Evolutionary conservation across 2,329 filamentous ascomycete genomes (phyloP), one percentile per base, ranked within the genome.

Genomic region (Beauveria scarabaeidicola): DNA sequence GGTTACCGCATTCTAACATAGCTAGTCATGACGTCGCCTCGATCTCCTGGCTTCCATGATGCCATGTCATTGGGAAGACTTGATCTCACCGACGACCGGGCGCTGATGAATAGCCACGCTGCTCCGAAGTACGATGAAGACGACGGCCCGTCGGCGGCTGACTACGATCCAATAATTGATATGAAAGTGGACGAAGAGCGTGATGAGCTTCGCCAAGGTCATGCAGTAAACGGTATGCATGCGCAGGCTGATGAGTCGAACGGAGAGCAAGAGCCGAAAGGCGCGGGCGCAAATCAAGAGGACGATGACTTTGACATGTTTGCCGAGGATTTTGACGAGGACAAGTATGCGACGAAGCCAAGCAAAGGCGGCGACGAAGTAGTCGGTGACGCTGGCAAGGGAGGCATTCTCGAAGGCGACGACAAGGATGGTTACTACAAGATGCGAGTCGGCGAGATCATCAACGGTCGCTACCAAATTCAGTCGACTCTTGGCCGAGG

Each of bases 371-470:
- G 70, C 21, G 77, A 78, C 47, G 77, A 79, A 50, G 76, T 77
- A 11, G 77, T 65, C 76, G 85, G 73, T 75, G 87, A 72, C 72
- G 82, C 84, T 64, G 87, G 85, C 75, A 89, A 75, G 71, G 86
- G 86, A 63, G 90, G 87, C 63, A 89, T 93, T 72, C 83, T 97
- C 56, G 93, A 97, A 68, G 93, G 96, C 61, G 92, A 96, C 69
- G 94, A 97, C 70, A 86, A 88, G 56, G 91, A 99, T 69, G 94
- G 93, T 6, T 97, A 97, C 72, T 99, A 97, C 79, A 95, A 94
- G 73, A 87, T 97, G 61, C 91, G 95, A 60, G 85, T 91, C 44
- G 92, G 93, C 68, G 94, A 99, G 76, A 77, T 97, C 55, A 81
- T 99, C 63, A 89, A 96, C 66, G 87, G 87, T 32, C 88, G 91